Percentiles rank a stretch among this genome's conserved stretches.
Conservation (phyloP, 106 monocot genomes). For the Allium cepa region DNA sequence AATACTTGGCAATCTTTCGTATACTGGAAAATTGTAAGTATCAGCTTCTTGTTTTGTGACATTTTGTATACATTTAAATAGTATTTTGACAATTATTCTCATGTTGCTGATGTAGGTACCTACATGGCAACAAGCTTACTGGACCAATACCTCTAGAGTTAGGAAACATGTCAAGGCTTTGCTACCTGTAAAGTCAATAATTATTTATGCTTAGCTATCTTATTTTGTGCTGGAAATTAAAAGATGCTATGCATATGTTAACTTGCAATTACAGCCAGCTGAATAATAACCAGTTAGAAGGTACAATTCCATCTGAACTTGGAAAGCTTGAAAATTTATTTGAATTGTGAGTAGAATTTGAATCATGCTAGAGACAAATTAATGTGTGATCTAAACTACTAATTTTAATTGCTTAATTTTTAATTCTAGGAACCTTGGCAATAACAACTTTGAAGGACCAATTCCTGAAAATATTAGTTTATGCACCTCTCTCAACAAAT, state of each 20-base stretch:
- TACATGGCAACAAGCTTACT: constrained; percentile 91
- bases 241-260: background rate
- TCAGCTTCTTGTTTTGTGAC: background rate
- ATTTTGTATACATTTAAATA: background rate
- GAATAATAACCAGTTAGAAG: constrained; percentile 72
- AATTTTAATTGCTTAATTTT: no score
- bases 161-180: constrained; percentile 95
- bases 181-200: constrained; percentile 62
- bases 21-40: constrained; percentile 90
- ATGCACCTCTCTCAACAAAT: constrained; percentile 81
- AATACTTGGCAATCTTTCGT: constrained; percentile 89
- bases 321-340: constrained; percentile 87
- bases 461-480: constrained; percentile 80
- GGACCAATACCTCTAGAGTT: constrained; percentile 86
- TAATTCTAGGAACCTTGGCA: constrained; percentile 71
- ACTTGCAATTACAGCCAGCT: constrained; percentile 41
- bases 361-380: no score
- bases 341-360: constrained; percentile 55
- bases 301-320: constrained; percentile 76
- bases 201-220: background rate
- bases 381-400: no score
- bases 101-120: constrained; percentile 35
- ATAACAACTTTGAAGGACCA: constrained; percentile 81
- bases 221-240: background rate
- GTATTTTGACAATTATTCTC: background rate